Base-by-base conservation (phyloP, 2,329 filamentous ascomycete genomes). In the Ceratocystiopsis brevicomis region DNA sequence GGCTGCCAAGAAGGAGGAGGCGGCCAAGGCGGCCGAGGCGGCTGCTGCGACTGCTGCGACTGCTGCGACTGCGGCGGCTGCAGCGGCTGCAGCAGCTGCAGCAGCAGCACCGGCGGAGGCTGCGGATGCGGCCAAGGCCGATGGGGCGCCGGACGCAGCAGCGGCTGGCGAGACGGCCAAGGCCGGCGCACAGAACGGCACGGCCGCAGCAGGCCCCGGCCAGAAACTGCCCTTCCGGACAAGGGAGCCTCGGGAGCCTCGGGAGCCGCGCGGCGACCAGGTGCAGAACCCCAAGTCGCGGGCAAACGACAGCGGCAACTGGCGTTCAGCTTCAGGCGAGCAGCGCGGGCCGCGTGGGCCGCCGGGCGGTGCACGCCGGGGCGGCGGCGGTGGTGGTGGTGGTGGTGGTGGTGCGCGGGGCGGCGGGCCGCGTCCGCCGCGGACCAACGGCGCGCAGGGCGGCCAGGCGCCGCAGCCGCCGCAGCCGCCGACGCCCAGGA, bases 221-320 rank as follows among this genome's bases (percentile, higher is more conserved):
- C 47, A 46, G 50, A 50, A 50, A 46, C 44, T 51, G 52, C 49
- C 32, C 46, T 32, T 37, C 53, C 42, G 58, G 37, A 13, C 39
- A 57, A 47, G 46, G 46, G 52, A 56, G 56, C 33, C 54, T 54
- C 36, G 53, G 62, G 42, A 66, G 48, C 51, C 54, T 39, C 51
- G 53, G 6, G 54, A 57, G 43, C 55, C 58, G 12, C 57, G 59
- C 12, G 64, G 68, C 53, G 68, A 71, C 43, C 52, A 58, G 44
- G 56, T 55, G n/a, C 59, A 60, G 51, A 62, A 64, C 46, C 51
- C 59, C 47, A 74, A 71, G 59, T 67, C 73, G 33, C 69, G 71
- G 51, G 68, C 71, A 40, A 53, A 63, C 21, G 75, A 78, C 50
- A 66, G 67, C 46, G 68, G 69, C 42, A 78, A 67, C 60, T 79